Conservation (phyloP, 2,329 filamentous ascomycete genomes). For the Nigrospora oryzae region DNA sequence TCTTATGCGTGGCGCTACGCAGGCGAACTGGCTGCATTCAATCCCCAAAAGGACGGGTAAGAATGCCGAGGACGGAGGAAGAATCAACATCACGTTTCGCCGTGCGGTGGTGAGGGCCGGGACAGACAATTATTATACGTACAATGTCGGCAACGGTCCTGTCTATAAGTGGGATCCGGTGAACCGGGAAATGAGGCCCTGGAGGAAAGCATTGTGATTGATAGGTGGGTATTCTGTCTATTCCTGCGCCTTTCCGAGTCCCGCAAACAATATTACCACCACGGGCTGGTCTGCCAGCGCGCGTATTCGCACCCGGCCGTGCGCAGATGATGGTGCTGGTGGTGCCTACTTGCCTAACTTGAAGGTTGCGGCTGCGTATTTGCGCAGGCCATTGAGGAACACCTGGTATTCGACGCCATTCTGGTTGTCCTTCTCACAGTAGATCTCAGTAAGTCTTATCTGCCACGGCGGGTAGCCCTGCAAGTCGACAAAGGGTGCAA, state of each 20-base stretch:
- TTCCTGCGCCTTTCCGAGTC: background rate
- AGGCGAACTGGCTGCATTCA: slow-evolving; percentile 68
- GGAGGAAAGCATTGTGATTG: slow-evolving; percentile 13
- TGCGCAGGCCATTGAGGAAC: slow-evolving; percentile 77
- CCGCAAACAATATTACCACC: background rate
- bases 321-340: too few species aligned
- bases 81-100: slow-evolving; percentile 73
- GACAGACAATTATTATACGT: slow-evolving; percentile 77
- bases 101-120: slow-evolving; percentile 62
- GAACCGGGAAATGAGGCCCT: slow-evolving; percentile 38
- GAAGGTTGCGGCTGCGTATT: slow-evolving; percentile 83
- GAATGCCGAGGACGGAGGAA: slow-evolving; percentile 51
- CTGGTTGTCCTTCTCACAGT: slow-evolving; percentile 66
- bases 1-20: slow-evolving; percentile 68
- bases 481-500: slow-evolving; percentile 74
- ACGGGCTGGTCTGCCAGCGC: background rate
- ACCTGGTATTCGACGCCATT: slow-evolving; percentile 82
- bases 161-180: slow-evolving; percentile 60
- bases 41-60: slow-evolving; percentile 66
- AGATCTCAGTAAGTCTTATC: slow-evolving; percentile 89
- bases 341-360: slow-evolving; percentile 57
- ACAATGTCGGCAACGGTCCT: slow-evolving; percentile 66
- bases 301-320: too few species aligned
- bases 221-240: slow-evolving; percentile 9
- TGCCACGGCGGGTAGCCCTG: slow-evolving; percentile 97